phyloP scores from a whole-genome alignment of 2,329 filamentous ascomycete species.

The Ophiostoma sp. region DNA sequence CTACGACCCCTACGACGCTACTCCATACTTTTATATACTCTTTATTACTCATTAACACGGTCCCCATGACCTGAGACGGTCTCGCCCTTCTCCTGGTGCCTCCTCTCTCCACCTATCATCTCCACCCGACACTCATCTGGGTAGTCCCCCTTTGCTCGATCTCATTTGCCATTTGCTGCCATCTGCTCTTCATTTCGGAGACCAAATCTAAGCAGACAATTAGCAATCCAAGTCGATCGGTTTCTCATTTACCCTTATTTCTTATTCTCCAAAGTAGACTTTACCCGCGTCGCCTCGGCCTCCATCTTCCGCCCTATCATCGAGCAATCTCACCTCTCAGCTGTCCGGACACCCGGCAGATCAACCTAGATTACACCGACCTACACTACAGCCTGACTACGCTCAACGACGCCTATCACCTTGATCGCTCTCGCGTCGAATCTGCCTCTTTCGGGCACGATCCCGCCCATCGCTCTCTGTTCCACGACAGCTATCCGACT shows the following conservation, averaged over 20 bases:
- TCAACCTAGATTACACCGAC: not conserved
- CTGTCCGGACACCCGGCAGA: too few species aligned
- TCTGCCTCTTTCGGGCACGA: not conserved
- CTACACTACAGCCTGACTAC: too few species aligned
- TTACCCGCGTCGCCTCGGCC: not conserved
- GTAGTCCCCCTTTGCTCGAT: not conserved
- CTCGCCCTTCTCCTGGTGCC: constrained; percentile 16
- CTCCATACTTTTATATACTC: not conserved
- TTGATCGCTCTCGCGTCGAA: not conserved
- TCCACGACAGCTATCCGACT: not conserved
- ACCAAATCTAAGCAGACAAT: not conserved
- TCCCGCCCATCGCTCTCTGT: not conserved
- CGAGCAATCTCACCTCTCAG: too few species aligned
- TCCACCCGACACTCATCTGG: not conserved
- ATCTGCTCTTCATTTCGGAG: not conserved
- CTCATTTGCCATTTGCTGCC: not conserved
- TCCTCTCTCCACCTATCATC: constrained; percentile 7
- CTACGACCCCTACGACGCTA: not conserved
- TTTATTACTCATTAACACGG: not conserved
- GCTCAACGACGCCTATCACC: not conserved
- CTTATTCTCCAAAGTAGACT: too few species aligned
- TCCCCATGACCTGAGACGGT: constrained; percentile 15
- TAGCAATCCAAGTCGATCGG: not conserved
- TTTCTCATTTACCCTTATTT: not conserved
- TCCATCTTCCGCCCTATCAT: too few species aligned